phyloP scores from a whole-genome alignment of 257 asterid genomes.

The Penstemon newberryi region DNA sequence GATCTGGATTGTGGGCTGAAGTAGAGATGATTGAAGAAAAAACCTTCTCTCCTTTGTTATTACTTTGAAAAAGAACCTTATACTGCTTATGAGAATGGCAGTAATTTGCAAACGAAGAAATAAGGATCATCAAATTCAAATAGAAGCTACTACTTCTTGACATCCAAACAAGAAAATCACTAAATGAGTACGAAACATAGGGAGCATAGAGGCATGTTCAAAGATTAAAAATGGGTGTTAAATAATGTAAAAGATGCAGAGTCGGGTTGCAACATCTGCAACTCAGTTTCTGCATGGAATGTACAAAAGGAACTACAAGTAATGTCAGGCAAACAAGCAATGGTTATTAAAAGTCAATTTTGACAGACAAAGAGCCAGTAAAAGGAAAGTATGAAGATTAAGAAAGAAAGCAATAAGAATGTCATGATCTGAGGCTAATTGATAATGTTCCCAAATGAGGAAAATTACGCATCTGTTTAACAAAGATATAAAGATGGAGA shows the following conservation, averaged over 20 bases:
- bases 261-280: neutral
- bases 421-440: slow-evolving; percentile 4
- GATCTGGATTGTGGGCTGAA: too few relatives aligned
- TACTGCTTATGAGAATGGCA: neutral
- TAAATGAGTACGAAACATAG: neutral
- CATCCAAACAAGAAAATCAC: too few relatives aligned
- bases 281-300: neutral
- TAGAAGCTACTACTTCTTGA: neutral
- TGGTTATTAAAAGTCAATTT: slow-evolving; percentile 11
- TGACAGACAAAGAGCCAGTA: slow-evolving; percentile 15
- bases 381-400: neutral
- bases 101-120: slow-evolving; percentile 3
- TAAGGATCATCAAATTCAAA: neutral
- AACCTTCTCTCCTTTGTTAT: too few relatives aligned
- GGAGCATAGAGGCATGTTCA: neutral
- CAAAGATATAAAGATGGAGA: slow-evolving; percentile 29
- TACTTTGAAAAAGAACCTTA: neutral
- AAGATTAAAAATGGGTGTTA: neutral
- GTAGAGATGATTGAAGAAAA: too few relatives aligned
- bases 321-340: slow-evolving; percentile 3
- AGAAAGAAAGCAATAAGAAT: neutral
- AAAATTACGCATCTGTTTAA: slow-evolving; percentile 2
- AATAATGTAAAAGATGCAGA: neutral
- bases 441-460: slow-evolving; percentile 3
- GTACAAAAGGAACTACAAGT: neutral